These are phyloP conservation scores for Dovyalis caffra DNA, from an alignment of 345 rosid genomes.

Conservation along the genomic window DNA sequence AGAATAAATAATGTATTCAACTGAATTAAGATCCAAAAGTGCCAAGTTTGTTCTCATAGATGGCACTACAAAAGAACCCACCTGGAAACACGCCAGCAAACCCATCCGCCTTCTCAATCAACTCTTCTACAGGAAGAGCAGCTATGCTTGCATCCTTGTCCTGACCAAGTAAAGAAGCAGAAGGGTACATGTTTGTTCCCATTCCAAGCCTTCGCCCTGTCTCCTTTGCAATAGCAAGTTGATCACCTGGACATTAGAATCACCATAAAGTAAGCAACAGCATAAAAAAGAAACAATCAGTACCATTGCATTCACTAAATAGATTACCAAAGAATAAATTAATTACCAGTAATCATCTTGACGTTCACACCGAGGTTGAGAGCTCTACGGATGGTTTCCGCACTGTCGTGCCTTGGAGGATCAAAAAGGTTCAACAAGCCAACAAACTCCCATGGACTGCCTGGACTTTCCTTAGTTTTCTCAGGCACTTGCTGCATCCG, in stretches of 20 bases:
- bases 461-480: constrained; percentile 28
- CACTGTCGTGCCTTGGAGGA: constrained; percentile 66
- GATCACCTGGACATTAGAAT: constrained; percentile 23
- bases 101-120: constrained; percentile 36
- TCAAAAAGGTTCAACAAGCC: constrained; percentile 51
- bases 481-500: constrained; percentile 25
- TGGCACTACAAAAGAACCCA: background rate
- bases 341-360: constrained; percentile 33
- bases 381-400: constrained; percentile 55
- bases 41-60: background rate
- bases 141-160: constrained; percentile 25
- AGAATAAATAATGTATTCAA: background rate
- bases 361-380: constrained; percentile 35
- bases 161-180: constrained; percentile 28
- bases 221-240: constrained; percentile 33
- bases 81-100: constrained; percentile 35
- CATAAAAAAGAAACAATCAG: background rate
- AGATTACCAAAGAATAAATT: background rate
- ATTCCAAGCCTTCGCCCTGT: constrained; percentile 34
- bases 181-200: constrained; percentile 36
- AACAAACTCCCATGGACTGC: constrained; percentile 33
- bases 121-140: constrained; percentile 28
- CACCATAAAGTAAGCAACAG: background rate
- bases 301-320: background rate
- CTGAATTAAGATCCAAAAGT: background rate